Conservation (phyloP, 2,329 filamentous ascomycete species). For the Penicillium sp. region DNA sequence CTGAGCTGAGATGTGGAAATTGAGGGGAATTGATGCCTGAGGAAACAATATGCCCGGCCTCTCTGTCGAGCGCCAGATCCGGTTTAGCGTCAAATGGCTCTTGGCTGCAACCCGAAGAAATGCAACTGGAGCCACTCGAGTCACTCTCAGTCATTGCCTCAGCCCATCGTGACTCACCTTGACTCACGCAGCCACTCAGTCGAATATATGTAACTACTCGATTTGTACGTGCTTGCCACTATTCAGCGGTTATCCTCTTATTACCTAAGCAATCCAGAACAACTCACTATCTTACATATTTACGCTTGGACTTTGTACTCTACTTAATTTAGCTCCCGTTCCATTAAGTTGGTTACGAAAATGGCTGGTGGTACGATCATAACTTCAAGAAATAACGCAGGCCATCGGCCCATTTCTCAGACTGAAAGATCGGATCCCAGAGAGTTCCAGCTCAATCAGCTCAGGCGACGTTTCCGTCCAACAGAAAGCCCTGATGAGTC, state of each 20-base stretch:
- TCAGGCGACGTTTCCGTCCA: conserved; percentile 68
- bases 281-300: background rate
- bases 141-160: background rate
- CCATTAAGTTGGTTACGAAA: conserved; percentile 3
- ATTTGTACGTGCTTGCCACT: background rate
- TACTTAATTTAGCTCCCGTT: background rate
- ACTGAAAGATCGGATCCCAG: conserved; percentile 70
- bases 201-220: conserved; percentile 1
- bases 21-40: conserved; percentile 6
- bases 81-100: conserved; percentile 11
- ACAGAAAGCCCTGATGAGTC: conserved; percentile 53
- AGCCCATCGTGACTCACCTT: conserved; percentile 13
- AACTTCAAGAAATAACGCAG: conserved; percentile 41
- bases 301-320: background rate
- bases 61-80: background rate
- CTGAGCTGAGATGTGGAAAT: background rate
- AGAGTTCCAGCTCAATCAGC: conserved; percentile 75
- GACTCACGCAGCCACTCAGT: conserved; percentile 5
- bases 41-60: background rate
- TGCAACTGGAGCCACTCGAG: background rate
- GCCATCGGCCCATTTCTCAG: conserved; percentile 69
- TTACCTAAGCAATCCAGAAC: background rate
- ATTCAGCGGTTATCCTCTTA: background rate
- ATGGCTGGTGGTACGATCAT: conserved; percentile 31
- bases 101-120: background rate